Evolutionary conservation across 176 grass and related monocot genomes (phyloP), one percentile per base, ranked within the genome.

Genomic region (Oryza nivara): DNA sequence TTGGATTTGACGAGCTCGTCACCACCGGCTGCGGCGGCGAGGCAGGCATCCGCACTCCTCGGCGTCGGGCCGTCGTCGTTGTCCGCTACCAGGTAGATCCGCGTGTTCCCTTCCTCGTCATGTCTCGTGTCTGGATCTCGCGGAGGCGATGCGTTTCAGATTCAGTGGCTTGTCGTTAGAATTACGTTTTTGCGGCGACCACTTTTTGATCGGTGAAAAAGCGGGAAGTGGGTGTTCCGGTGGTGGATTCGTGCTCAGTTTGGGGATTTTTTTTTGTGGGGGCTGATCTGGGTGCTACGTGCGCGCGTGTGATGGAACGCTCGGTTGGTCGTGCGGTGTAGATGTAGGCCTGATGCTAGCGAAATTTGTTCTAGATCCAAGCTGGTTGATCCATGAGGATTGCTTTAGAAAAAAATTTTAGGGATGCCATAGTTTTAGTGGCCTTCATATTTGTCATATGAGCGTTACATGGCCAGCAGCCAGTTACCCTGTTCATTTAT

Each of bases 1-100:
- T 85, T 19, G 49, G 64, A 17, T 70, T 84, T 67, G 23, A 84
- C 81, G 76, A 11, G 70, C 44, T 35, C 56, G 76, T 65, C 47
- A 76, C 32, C 47, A 76, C 43, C 72, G 70, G 46, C 88, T 51
- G 54, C 54, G 28, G 66, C 77, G 65, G 72, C 30, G 48, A 52
- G 34, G 36, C 14, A 32, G 30, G 30, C 30, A 38, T 30, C 47
- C 3, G 49, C 48, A 16, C 16, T 46, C 13, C 6, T 52, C 19
- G 83, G 65, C 66, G 54, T 20, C 9, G 72, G 52, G 12, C 14
- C 30, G 5, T 63, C 52, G n/a, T 66, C 72, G 66, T 41, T 44
- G 9, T 44, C 43, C 2, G 0, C 52, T 52, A 54, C 41, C 44
- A 56, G 88, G 88, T 86, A 67, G 65, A 45, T 2, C 34, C 13